Evolutionary conservation across 495 filamentous ascomycete species (phyloP).

Genomic region (Articulospora tetracladia): DNA sequence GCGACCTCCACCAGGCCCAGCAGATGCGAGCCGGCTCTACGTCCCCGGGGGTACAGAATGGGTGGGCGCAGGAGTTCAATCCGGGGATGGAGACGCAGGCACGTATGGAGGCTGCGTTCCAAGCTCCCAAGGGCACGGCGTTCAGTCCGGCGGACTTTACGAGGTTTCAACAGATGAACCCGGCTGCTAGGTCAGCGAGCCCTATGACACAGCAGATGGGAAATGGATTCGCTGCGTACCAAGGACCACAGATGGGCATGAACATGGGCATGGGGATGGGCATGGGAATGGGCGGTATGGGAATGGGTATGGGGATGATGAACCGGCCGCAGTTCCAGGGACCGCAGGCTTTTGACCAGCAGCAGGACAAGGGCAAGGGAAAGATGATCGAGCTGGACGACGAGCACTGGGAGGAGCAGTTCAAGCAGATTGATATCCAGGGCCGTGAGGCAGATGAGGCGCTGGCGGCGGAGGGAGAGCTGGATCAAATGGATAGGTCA

Average conservation of each 20-base stretch:
- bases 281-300: slow-evolving; percentile 31
- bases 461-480: slow-evolving; percentile 77
- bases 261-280: slow-evolving; percentile 38
- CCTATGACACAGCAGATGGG: slow-evolving; percentile 38
- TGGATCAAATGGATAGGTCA: slow-evolving; percentile 88
- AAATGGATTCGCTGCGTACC: slow-evolving; percentile 24
- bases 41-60: slow-evolving; percentile 50
- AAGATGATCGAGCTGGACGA: slow-evolving; percentile 93
- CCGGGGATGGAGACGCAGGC: slow-evolving; percentile 57
- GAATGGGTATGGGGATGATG: slow-evolving; percentile 40
- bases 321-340: slow-evolving; percentile 36
- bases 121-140: slow-evolving; percentile 51
- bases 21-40: slow-evolving; percentile 52
- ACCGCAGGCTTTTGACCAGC: slow-evolving; percentile 29
- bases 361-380: slow-evolving; percentile 76
- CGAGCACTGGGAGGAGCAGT: slow-evolving; percentile 92
- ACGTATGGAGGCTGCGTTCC: slow-evolving; percentile 78
- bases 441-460: slow-evolving; percentile 47
- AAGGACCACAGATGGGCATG: slow-evolving; percentile 55
- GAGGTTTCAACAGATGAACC: slow-evolving; percentile 71
- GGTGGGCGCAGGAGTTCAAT: slow-evolving; percentile 71
- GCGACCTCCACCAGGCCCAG: slow-evolving; percentile 51
- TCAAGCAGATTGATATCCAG: slow-evolving; percentile 78
- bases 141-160: slow-evolving; percentile 86
- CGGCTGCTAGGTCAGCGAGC: slow-evolving; percentile 51